These are phyloP conservation scores for Citrus glauca DNA, from an alignment of 345 rosid species.

Conservation along the genomic window DNA sequence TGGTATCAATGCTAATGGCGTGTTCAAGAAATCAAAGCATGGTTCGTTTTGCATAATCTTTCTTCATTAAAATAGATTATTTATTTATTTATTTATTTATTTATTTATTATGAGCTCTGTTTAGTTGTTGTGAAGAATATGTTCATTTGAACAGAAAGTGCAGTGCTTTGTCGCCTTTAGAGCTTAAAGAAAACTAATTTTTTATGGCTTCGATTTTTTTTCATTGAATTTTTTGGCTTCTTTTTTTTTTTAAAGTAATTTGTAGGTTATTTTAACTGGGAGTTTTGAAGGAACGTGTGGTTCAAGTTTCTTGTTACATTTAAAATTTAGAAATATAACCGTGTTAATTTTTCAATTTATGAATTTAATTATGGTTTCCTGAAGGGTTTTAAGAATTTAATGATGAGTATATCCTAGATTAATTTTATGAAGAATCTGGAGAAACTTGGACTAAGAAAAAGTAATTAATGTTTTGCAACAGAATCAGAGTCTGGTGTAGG, in stretches of 20 bases:
- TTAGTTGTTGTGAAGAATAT: neutral
- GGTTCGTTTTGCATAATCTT: constrained; percentile 17
- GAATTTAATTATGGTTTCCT: neutral
- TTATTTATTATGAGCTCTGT: neutral
- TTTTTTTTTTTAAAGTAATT: neutral
- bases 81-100: neutral
- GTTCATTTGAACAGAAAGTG: neutral
- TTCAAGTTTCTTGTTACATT: too few species aligned
- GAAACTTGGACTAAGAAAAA: constrained; percentile 39
- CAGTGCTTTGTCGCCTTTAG: neutral
- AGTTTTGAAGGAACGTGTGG: neutral
- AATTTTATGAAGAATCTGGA: constrained; percentile 16
- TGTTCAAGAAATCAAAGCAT: constrained; percentile 60
- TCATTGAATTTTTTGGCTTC: too few species aligned
- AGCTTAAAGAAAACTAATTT: neutral
- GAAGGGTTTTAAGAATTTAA: neutral
- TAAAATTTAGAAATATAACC: neutral
- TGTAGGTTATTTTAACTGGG: neutral
- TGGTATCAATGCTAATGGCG: constrained; percentile 61
- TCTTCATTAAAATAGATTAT: neutral
- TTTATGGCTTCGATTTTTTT: neutral
- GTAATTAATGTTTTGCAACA: constrained; percentile 77
- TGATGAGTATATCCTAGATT: constrained; percentile 4
- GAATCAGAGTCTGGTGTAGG: constrained; percentile 98
- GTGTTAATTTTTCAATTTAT: neutral